These are phyloP conservation scores for Polyporus tsugae DNA, from an alignment of 1,284 basidiomycete species.

Conservation along the genomic window DNA sequence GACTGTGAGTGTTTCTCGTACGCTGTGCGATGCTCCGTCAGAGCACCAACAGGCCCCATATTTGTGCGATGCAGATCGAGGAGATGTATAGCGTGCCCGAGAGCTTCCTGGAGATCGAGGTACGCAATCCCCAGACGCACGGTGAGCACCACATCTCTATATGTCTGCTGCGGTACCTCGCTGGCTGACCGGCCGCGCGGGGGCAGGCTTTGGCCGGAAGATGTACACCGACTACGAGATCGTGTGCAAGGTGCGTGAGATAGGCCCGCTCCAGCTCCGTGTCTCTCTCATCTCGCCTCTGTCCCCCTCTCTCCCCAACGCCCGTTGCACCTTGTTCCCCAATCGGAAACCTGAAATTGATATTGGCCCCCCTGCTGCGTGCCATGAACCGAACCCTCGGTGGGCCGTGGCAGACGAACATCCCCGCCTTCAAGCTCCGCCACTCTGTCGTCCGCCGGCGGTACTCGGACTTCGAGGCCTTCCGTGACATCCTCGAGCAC, in stretches of 20 bases:
- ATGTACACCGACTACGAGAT: conserved; percentile 99
- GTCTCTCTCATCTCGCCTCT: not conserved
- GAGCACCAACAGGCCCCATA: conserved; percentile 6
- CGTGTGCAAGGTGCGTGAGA: conserved; percentile 86
- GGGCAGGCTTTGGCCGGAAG: conserved; percentile 89
- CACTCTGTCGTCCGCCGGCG: conserved; percentile 95
- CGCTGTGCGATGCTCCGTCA: not conserved
- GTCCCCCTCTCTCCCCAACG: not conserved
- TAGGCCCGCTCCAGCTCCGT: conserved; percentile 7
- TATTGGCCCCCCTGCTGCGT: not conserved
- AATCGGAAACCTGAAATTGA: not conserved
- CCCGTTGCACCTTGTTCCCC: not conserved
- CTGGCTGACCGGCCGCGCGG: not conserved
- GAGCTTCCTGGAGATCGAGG: conserved; percentile 98
- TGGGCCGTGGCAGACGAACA: conserved; percentile 82
- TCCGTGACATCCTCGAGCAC: conserved; percentile 97
- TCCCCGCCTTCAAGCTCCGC: conserved; percentile 97
- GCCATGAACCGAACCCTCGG: not conserved
- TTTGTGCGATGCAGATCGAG: conserved; percentile 73
- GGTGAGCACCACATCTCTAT: conserved; percentile 57
- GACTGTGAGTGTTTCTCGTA: conserved; percentile 64
- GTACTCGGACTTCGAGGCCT: conserved; percentile 99
- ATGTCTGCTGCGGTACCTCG: not conserved
- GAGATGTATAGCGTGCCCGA: conserved; percentile 99
- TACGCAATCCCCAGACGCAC: conserved; percentile 96